Conservation (phyloP, 768 basidiomycete species). For the Amanita subjunquillea region DNA sequence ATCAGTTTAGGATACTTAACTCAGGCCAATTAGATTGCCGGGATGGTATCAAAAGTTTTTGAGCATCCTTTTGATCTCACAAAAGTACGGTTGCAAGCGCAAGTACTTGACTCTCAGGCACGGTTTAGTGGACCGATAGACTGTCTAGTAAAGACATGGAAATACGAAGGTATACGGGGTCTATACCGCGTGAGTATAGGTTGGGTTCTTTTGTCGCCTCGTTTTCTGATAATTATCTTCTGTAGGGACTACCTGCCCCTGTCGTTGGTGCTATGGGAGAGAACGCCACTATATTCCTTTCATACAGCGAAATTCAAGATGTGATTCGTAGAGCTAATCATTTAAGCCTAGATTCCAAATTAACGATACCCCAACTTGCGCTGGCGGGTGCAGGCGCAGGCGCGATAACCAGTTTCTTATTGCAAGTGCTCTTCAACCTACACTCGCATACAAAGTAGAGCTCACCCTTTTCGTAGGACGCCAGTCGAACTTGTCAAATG, state of each 20-base stretch:
- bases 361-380: slow-evolving; percentile 60
- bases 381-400: slow-evolving; percentile 86
- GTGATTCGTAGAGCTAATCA: slow-evolving; percentile 35
- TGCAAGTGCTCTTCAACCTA: slow-evolving; percentile 39
- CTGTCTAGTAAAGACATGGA: slow-evolving; percentile 77
- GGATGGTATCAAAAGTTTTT: slow-evolving; percentile 79
- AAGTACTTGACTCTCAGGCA: slow-evolving; percentile 60
- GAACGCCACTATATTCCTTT: slow-evolving; percentile 83
- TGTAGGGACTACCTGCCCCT: slow-evolving; percentile 87
- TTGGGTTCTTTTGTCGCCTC: neutral
- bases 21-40: slow-evolving; percentile 44
- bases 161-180: slow-evolving; percentile 72
- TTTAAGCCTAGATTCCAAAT: slow-evolving; percentile 28
- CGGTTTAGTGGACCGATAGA: slow-evolving; percentile 83
- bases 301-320: slow-evolving; percentile 74
- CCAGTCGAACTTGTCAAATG: slow-evolving; percentile 29
- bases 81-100: slow-evolving; percentile 85
- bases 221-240: neutral
- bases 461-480: slow-evolving; percentile 13
- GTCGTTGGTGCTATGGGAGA: slow-evolving; percentile 90
- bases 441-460: neutral
- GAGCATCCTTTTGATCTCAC: slow-evolving; percentile 92
- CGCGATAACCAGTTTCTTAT: slow-evolving; percentile 74
- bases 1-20: neutral
- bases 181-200: slow-evolving; percentile 67